phyloP scores from a whole-genome alignment of 2,329 filamentous ascomycete genomes.

The Cladosporium halotolerans region DNA sequence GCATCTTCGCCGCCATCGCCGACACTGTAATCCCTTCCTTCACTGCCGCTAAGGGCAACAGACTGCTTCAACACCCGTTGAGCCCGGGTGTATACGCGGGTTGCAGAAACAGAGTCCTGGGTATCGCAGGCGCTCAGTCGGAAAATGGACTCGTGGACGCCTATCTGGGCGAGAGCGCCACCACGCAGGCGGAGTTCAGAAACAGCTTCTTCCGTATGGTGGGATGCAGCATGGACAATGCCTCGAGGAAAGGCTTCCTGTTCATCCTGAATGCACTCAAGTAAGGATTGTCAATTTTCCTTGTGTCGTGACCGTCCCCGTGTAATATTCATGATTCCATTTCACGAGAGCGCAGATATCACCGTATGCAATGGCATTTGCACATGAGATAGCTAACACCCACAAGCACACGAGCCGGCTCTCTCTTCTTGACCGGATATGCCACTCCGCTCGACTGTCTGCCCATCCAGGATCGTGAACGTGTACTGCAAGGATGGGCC shows the following conservation, averaged over 20 bases:
- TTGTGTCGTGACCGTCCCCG: neutral
- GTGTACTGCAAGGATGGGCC: slow-evolving; percentile 59
- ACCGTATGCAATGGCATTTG: neutral
- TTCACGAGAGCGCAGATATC: neutral
- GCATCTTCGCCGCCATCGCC: slow-evolving; percentile 50
- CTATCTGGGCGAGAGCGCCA: slow-evolving; percentile 28
- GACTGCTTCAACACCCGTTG: slow-evolving; percentile 23
- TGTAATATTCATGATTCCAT: neutral
- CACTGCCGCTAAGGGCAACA: slow-evolving; percentile 22
- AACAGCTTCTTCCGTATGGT: slow-evolving; percentile 46
- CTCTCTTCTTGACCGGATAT: slow-evolving; percentile 62
- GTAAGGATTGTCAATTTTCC: slow-evolving; percentile 30
- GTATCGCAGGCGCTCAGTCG: slow-evolving; percentile 33
- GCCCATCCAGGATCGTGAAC: slow-evolving; percentile 53
- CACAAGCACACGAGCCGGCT: slow-evolving; percentile 54
- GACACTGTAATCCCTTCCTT: slow-evolving; percentile 57
- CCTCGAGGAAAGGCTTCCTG: slow-evolving; percentile 43
- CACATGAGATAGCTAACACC: neutral
- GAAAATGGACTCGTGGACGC: slow-evolving; percentile 30
- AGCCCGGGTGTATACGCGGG: slow-evolving; percentile 31
- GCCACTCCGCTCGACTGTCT: slow-evolving; percentile 57
- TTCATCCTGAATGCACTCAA: slow-evolving; percentile 50
- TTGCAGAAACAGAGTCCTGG: slow-evolving; percentile 49
- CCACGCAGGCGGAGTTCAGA: slow-evolving; percentile 49
- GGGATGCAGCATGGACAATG: slow-evolving; percentile 42